These are phyloP conservation scores for Sporothrix schenckii DNA, from an alignment of 2,329 filamentous ascomycete species.

Conservation along the genomic window DNA sequence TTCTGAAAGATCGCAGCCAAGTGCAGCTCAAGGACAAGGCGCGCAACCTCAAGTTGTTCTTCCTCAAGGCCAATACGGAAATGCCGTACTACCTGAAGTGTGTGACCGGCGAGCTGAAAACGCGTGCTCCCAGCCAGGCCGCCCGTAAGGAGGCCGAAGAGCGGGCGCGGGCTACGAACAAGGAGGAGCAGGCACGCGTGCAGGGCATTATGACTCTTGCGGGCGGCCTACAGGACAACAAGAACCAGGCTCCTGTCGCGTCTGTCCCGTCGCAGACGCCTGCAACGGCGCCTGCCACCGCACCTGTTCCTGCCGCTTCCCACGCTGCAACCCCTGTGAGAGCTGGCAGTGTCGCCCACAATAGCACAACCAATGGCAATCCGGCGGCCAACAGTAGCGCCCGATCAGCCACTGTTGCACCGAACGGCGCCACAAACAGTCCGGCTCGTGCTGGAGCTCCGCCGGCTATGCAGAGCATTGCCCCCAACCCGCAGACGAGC, in stretches of 20 bases:
- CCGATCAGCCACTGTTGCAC: not conserved
- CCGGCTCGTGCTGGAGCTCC: not conserved
- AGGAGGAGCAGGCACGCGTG: slow-evolving; percentile 63
- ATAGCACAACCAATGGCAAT: not conserved
- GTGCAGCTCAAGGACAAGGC: slow-evolving; percentile 94
- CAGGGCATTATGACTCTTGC: slow-evolving; percentile 62
- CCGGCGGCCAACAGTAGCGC: not conserved
- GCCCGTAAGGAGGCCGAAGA: slow-evolving; percentile 69
- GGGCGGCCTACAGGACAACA: slow-evolving; percentile 53
- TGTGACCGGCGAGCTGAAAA: slow-evolving; percentile 88
- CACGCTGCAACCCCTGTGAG: too few species aligned
- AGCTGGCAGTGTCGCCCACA: not conserved
- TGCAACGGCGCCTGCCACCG: not conserved
- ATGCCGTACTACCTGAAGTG: slow-evolving; percentile 86
- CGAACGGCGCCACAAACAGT: not conserved
- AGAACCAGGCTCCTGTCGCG: not conserved
- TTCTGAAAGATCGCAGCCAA: slow-evolving; percentile 84
- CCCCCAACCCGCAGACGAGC: not conserved
- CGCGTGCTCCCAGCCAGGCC: slow-evolving; percentile 74
- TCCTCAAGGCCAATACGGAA: slow-evolving; percentile 87
- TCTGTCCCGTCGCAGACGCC: not conserved
- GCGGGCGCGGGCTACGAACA: slow-evolving; percentile 59
- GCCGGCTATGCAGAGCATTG: not conserved
- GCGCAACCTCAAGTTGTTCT: slow-evolving; percentile 85
- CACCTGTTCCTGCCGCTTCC: not conserved